phyloP scores from a whole-genome alignment of 306 rosid species.

The Pachyrhizus erosus region DNA sequence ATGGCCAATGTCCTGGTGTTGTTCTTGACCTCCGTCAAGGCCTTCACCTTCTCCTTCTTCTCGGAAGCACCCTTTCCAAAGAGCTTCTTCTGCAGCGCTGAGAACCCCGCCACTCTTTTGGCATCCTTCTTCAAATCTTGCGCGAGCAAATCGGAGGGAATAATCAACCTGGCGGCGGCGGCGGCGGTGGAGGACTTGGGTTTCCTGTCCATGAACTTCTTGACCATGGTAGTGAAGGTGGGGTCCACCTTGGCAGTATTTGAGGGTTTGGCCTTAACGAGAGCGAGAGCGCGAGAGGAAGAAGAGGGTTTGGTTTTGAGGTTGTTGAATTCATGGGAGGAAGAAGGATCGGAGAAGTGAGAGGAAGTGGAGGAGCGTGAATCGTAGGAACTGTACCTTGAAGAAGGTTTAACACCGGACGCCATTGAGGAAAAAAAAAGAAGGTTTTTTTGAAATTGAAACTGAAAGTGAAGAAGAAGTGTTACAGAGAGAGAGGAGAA shows the following conservation, averaged over 20 bases:
- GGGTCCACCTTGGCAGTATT: conserved; percentile 64
- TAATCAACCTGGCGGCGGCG: conserved; percentile 47
- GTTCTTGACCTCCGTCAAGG: conserved; percentile 87
- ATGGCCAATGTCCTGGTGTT: conserved; percentile 91
- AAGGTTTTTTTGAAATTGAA: not conserved
- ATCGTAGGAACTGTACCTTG: conserved; percentile 85
- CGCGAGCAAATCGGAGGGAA: conserved; percentile 72
- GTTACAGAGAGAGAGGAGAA: not conserved
- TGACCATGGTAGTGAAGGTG: conserved; percentile 72
- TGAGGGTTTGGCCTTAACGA: conserved; percentile 64
- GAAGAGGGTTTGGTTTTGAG: conserved; percentile 45
- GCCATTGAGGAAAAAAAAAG: conserved; percentile 43
- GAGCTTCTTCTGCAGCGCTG: conserved; percentile 71
- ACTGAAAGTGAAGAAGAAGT: not conserved
- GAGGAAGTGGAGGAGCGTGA: conserved; percentile 81
- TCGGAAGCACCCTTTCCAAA: conserved; percentile 66
- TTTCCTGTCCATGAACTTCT: conserved; percentile 71
- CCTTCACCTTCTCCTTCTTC: conserved; percentile 72
- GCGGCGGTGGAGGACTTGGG: conserved; percentile 45
- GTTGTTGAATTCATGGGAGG: conserved; percentile 66
- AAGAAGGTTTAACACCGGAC: conserved; percentile 58
- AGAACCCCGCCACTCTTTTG: conserved; percentile 63
- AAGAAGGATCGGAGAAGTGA: conserved; percentile 76
- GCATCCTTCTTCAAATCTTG: conserved; percentile 77
- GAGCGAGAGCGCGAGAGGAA: conserved; percentile 70